These are phyloP conservation scores for Anthracocystis walkeri DNA, from an alignment of 1,284 basidiomycete genomes.

Conservation along the genomic window DNA sequence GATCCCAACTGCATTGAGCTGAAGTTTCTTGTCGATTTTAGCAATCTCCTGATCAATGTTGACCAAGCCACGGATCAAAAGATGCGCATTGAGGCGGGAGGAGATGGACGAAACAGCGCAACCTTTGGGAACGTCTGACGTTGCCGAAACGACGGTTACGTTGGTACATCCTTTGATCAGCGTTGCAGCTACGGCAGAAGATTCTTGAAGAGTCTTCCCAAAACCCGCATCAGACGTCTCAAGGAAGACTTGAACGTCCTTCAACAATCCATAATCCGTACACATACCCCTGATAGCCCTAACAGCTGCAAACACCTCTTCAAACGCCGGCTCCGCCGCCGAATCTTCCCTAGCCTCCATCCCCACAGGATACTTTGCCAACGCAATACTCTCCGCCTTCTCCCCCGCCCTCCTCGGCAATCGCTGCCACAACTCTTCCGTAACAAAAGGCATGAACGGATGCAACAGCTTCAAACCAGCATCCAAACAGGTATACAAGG, in stretches of 20 bases:
- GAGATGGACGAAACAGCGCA: slow-evolving; percentile 80
- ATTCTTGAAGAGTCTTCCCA: slow-evolving; percentile 74
- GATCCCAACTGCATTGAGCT: slow-evolving; percentile 57
- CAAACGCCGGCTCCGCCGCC: slow-evolving; percentile 73
- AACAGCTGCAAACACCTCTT: slow-evolving; percentile 84
- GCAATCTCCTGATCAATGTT: slow-evolving; percentile 64
- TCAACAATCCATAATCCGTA: slow-evolving; percentile 90
- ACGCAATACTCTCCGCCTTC: slow-evolving; percentile 86
- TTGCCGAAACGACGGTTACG: slow-evolving; percentile 75
- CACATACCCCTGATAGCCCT: slow-evolving; percentile 85
- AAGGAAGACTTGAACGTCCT: slow-evolving; percentile 88
- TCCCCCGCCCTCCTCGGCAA: slow-evolving; percentile 84
- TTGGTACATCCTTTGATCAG: slow-evolving; percentile 90
- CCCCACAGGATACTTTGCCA: slow-evolving; percentile 82
- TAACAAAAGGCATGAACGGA: slow-evolving; percentile 99
- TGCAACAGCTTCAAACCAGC: slow-evolving; percentile 89
- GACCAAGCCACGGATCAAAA: slow-evolving; percentile 63
- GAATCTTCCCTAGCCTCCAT: slow-evolving; percentile 38
- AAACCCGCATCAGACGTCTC: slow-evolving; percentile 76
- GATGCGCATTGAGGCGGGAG: slow-evolving; percentile 54
- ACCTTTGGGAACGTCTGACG: slow-evolving; percentile 80
- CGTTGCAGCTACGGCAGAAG: slow-evolving; percentile 80
- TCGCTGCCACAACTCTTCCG: slow-evolving; percentile 98
- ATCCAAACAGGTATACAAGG: slow-evolving; percentile 94
- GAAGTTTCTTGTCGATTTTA: slow-evolving; percentile 66